A percentile compares a stretch with the other conserved stretches of the same genome.
phyloP scores from a whole-genome alignment of 345 rosid species.

The Lepidium africanum region DNA sequence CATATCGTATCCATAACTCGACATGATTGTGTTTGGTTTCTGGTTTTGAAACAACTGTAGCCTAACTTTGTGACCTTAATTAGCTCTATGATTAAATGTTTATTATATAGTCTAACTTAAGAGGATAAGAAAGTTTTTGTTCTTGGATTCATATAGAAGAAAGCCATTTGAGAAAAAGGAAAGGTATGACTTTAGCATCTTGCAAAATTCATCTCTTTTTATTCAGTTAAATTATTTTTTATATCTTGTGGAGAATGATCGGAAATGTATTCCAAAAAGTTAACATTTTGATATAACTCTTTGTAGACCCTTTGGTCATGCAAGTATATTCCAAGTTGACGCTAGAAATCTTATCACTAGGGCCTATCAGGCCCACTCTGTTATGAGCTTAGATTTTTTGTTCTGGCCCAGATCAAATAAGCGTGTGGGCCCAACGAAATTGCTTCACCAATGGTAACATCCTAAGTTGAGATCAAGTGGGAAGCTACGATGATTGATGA shows the following conservation, averaged over 20 bases:
- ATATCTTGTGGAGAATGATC: neutral
- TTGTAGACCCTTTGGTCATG: slow-evolving; percentile 8
- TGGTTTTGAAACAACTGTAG: slow-evolving; percentile 7
- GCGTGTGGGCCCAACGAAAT: neutral
- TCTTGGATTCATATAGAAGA: slow-evolving; percentile 31
- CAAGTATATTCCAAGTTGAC: slow-evolving; percentile 25
- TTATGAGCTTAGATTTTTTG: neutral
- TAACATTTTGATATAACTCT: slow-evolving; percentile 4
- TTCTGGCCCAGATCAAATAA: neutral
- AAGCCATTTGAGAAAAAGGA: slow-evolving; percentile 24
- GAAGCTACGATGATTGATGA: neutral
- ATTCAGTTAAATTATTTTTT: neutral
- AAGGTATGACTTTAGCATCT: slow-evolving; percentile 38
- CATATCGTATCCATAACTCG: neutral
- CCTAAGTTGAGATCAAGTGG: neutral
- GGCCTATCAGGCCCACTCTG: neutral
- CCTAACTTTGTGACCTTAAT: neutral
- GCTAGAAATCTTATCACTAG: neutral
- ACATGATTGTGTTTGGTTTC: neutral
- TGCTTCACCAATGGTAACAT: neutral
- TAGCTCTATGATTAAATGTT: neutral
- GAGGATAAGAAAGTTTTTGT: slow-evolving; percentile 1
- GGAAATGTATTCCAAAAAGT: slow-evolving; percentile 5
- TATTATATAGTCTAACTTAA: neutral
- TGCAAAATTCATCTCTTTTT: neutral